These are phyloP conservation scores for Metarhizium album DNA, from an alignment of 2,329 filamentous ascomycete species.

Conservation along the genomic window DNA sequence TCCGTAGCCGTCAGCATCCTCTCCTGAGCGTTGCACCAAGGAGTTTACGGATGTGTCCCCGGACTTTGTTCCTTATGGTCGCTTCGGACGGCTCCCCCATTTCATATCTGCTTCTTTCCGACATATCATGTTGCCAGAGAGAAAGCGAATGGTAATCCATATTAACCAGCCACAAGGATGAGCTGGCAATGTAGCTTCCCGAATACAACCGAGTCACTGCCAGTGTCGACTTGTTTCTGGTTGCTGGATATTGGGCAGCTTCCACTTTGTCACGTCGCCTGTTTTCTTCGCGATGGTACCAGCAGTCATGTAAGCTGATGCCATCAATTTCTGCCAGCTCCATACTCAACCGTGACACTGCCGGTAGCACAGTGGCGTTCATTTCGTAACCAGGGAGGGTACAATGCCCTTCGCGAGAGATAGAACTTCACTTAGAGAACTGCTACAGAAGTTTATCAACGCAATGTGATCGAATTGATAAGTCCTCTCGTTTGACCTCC, in stretches of 20 bases:
- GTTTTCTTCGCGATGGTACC: not conserved
- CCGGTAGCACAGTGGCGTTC: conserved; percentile 2
- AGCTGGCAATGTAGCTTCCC: conserved; percentile 5
- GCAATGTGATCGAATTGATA: no score
- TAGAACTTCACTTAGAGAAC: not conserved
- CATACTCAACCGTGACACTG: not conserved
- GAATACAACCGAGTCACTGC: not conserved
- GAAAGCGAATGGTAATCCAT: not conserved
- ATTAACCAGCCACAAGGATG: conserved; percentile 1
- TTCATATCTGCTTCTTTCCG: not conserved
- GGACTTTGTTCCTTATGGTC: not conserved
- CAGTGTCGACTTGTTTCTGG: not conserved
- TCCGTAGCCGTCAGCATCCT: not conserved
- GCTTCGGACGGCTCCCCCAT: not conserved
- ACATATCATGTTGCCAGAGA: not conserved
- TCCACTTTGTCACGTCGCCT: not conserved
- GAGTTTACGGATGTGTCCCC: not conserved
- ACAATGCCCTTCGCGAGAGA: not conserved
- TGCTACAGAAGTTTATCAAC: not conserved
- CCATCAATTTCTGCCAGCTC: not conserved
- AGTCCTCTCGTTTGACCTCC: not conserved
- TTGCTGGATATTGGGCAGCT: not conserved
- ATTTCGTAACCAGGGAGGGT: not conserved
- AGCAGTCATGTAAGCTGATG: not conserved
- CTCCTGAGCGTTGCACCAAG: not conserved